phyloP scores from a whole-genome alignment of 768 basidiomycete species.

The Suillus spraguei region DNA sequence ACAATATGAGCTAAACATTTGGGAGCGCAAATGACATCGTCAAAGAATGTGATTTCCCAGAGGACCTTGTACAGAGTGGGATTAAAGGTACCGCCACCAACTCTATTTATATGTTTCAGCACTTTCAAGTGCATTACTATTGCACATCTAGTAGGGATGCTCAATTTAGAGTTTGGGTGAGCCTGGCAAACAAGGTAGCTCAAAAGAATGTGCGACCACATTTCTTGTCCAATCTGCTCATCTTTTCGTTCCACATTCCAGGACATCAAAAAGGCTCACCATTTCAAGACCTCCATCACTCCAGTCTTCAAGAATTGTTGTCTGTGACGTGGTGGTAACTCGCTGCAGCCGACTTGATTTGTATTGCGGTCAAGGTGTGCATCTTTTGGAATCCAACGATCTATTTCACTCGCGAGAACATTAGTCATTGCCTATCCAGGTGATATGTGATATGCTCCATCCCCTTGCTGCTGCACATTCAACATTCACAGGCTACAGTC shows the following conservation, averaged over 20 bases:
- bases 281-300: neutral
- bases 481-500: slow-evolving; percentile 72
- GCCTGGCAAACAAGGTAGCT: no score
- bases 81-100: no score
- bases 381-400: neutral
- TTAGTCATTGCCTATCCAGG: neutral
- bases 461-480: slow-evolving; percentile 47
- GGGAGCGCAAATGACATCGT: neutral
- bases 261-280: neutral
- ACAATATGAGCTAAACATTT: neutral
- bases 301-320: neutral
- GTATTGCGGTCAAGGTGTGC: neutral
- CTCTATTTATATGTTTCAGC: no score
- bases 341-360: neutral
- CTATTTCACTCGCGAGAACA: neutral
- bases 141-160: no score
- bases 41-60: neutral
- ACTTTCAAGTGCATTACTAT: no score
- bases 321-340: neutral
- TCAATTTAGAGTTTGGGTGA: no score
- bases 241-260: neutral
- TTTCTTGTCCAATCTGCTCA: no score
- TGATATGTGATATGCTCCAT: neutral
- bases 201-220: no score
- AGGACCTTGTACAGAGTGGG: neutral